phyloP scores from a whole-genome alignment of 768 basidiomycete genomes.

The Trichaptum fuscoviolaceum region DNA sequence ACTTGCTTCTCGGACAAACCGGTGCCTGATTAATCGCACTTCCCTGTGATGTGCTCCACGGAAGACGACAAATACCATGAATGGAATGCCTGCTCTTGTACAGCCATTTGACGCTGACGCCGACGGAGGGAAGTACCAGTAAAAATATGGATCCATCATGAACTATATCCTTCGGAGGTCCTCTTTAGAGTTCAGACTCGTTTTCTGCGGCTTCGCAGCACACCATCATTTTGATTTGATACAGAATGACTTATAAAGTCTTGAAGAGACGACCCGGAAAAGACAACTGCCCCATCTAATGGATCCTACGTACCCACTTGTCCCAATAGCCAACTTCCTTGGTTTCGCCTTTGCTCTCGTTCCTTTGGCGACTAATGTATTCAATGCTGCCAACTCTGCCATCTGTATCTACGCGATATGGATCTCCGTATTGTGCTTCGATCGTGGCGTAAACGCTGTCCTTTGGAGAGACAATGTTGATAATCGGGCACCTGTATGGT shows the following conservation, averaged over 20 bases:
- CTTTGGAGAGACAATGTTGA: conserved; percentile 29
- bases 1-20: not conserved
- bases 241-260: too few species aligned
- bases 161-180: not conserved
- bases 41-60: not conserved
- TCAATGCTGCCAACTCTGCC: conserved; percentile 60
- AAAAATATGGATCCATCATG: not conserved
- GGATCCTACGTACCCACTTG: conserved; percentile 26
- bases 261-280: too few species aligned
- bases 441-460: conserved; percentile 31
- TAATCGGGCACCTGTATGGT: conserved; percentile 39
- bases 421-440: conserved; percentile 56
- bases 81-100: not conserved
- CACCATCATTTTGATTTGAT: not conserved
- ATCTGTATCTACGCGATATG: conserved; percentile 71
- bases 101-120: not conserved
- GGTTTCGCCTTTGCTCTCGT: conserved; percentile 36
- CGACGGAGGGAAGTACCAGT: not conserved
- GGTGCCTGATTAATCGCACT: not conserved
- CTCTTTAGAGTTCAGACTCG: not conserved
- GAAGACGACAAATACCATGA: not conserved
- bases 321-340: conserved; percentile 33
- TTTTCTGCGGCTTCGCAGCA: not conserved
- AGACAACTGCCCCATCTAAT: not conserved
- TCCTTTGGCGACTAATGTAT: conserved; percentile 53